phyloP scores from a whole-genome alignment of 176 grass and related monocot genomes.

The Oryza nivara region DNA sequence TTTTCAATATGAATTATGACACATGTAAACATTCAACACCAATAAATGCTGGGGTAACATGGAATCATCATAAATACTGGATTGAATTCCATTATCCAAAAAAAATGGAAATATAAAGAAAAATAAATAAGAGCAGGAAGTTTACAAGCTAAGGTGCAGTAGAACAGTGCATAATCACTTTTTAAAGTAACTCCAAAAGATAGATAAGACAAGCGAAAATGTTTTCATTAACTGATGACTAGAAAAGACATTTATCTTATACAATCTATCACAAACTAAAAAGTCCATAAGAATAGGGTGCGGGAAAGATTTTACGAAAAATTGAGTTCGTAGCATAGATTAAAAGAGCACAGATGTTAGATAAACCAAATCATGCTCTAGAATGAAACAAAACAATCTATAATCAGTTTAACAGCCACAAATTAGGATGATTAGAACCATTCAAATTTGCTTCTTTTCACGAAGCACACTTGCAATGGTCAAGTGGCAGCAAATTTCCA shows the following conservation, averaged over 20 bases:
- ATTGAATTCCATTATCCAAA: too few relatives aligned
- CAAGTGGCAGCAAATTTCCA: neutral
- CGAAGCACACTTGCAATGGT: neutral
- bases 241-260: neutral
- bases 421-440: neutral
- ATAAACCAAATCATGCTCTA: neutral
- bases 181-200: neutral
- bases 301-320: neutral
- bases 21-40: neutral
- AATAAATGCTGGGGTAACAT: neutral
- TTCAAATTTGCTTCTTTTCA: conserved; percentile 19
- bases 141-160: conserved; percentile 10
- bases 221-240: neutral
- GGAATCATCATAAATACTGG: neutral
- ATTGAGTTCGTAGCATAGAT: neutral
- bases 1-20: neutral
- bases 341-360: neutral
- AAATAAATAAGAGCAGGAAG: conserved; percentile 1
- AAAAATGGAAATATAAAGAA: neutral
- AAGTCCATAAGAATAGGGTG: neutral
- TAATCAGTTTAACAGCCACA: conserved; percentile 21
- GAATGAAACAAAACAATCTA: conserved; percentile 6
- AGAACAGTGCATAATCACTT: neutral
- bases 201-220: neutral
- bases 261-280: neutral